Evolutionary conservation across 2,329 filamentous ascomycete species (phyloP).

Genomic region (Cryphonectria parasitica): DNA sequence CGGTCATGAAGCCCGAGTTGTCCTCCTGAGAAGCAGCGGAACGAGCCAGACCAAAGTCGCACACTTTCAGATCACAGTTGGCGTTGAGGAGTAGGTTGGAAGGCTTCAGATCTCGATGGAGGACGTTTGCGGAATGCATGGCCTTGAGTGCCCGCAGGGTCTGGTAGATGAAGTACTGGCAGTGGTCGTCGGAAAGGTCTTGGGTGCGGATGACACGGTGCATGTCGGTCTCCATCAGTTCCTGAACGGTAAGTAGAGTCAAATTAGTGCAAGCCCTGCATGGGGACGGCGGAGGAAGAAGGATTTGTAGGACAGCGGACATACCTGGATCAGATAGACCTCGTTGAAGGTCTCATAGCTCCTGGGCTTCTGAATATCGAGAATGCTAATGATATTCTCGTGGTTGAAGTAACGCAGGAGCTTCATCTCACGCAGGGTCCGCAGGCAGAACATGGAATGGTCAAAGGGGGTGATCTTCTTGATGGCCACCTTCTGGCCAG

Average conservation of each 20-base stretch:
- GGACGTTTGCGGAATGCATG: slow-evolving; percentile 98
- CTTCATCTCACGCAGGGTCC: slow-evolving; percentile 99
- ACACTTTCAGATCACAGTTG: slow-evolving; percentile 98
- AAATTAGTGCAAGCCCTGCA: not conserved
- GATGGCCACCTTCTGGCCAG: slow-evolving; percentile 97
- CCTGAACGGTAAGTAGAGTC: slow-evolving; percentile 54
- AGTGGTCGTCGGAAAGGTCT: slow-evolving; percentile 97
- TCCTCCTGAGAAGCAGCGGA: slow-evolving; percentile 97
- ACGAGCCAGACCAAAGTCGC: slow-evolving; percentile 94
- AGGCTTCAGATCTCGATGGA: slow-evolving; percentile 96
- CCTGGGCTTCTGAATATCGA: slow-evolving; percentile 97
- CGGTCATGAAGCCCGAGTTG: slow-evolving; percentile 99
- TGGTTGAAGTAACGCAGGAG: slow-evolving; percentile 98
- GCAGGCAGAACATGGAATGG: slow-evolving; percentile 97
- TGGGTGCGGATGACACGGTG: slow-evolving; percentile 98
- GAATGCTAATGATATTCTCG: slow-evolving; percentile 99
- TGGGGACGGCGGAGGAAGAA: not conserved
- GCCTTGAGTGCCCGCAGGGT: slow-evolving; percentile 96
- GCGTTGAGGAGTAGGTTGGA: slow-evolving; percentile 96
- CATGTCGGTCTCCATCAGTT: slow-evolving; percentile 99
- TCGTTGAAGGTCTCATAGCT: slow-evolving; percentile 97
- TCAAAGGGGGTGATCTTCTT: slow-evolving; percentile 99
- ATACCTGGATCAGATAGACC: slow-evolving; percentile 96
- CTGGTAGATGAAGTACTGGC: slow-evolving; percentile 99
- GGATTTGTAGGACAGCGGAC: slow-evolving; percentile 30